phyloP scores from a whole-genome alignment of 2,329 filamentous ascomycete genomes.

The Falciphora oryzae region DNA sequence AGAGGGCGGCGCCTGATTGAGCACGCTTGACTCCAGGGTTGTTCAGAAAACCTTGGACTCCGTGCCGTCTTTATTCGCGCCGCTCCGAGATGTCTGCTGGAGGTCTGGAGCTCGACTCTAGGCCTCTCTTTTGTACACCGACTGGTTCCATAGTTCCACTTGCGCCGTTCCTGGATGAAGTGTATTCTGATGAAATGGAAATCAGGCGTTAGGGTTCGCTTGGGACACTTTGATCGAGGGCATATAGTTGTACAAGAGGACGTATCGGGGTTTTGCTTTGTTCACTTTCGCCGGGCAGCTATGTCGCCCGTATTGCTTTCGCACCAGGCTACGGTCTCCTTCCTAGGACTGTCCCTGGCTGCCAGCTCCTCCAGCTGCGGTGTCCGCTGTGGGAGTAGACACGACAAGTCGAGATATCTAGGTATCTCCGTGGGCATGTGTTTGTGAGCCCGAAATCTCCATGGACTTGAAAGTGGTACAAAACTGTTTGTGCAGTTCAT shows the following conservation, averaged over 20 bases:
- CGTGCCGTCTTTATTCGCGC: background rate
- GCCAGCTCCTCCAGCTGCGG: too few relatives aligned
- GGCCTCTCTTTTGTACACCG: background rate
- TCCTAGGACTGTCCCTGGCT: too few relatives aligned
- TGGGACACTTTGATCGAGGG: background rate
- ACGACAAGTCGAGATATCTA: too few relatives aligned
- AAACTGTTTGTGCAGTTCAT: too few relatives aligned
- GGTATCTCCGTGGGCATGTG: too few relatives aligned
- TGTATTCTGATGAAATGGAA: background rate
- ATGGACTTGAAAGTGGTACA: too few relatives aligned
- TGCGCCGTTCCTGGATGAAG: background rate
- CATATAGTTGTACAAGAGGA: background rate
- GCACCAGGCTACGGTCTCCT: background rate
- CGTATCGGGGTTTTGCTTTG: background rate
- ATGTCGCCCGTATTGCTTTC: background rate
- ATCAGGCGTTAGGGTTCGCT: background rate
- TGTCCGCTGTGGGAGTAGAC: too few relatives aligned
- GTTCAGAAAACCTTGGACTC: too few relatives aligned
- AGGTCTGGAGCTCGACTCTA: background rate
- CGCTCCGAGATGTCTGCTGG: background rate
- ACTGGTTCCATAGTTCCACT: background rate
- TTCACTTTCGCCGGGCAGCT: background rate
- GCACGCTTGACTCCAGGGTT: background rate
- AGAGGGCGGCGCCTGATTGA: conserved; percentile 49
- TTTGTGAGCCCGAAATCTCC: too few relatives aligned